Evolutionary conservation across 2,329 filamentous ascomycete genomes (phyloP).

Genomic region (Penicillium sp.): DNA sequence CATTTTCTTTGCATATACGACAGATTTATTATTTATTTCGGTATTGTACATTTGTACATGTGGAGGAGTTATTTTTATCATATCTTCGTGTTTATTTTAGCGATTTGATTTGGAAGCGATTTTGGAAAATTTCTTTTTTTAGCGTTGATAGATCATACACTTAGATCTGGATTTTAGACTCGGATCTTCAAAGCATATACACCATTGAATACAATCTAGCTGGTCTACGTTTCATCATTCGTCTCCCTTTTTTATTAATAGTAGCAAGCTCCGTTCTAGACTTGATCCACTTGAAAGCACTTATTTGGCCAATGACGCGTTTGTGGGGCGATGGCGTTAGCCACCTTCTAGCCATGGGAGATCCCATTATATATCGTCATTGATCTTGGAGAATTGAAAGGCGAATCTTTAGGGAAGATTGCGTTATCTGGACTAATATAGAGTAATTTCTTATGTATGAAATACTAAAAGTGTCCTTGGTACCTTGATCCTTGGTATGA

Average conservation of each 20-base stretch:
- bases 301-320: not conserved
- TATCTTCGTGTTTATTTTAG: not conserved
- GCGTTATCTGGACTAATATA: no score
- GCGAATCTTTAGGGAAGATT: no score
- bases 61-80: not conserved
- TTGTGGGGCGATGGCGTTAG: not conserved
- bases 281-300: not conserved
- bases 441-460: no score
- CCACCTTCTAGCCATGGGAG: not conserved
- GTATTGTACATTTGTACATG: constrained; percentile 2
- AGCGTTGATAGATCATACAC: not conserved
- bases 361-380: not conserved
- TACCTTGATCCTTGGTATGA: no score
- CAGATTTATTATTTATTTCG: not conserved
- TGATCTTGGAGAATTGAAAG: not conserved
- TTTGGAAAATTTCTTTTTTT: not conserved
- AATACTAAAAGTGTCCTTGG: no score
- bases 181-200: not conserved
- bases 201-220: not conserved
- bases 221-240: not conserved
- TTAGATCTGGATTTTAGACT: not conserved
- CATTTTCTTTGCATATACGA: constrained; percentile 4
- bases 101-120: not conserved
- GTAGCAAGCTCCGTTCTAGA: not conserved
- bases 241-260: not conserved